These are phyloP conservation scores for Metschnikowia peoriensis DNA, from an alignment of 805 yeast genomes.

Conservation along the genomic window DNA sequence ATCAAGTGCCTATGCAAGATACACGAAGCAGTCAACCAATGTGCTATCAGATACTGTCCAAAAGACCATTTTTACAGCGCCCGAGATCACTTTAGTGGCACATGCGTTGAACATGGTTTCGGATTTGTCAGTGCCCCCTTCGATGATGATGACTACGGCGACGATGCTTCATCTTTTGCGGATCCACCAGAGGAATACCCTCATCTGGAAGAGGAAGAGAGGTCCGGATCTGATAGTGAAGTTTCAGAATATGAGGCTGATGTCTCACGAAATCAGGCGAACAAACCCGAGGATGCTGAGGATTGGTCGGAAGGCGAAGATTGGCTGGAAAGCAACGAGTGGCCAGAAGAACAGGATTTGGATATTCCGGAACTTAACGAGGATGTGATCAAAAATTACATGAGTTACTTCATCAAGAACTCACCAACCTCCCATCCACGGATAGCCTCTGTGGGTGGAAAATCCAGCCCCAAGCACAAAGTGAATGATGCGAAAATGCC, in stretches of 20 bases:
- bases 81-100: conserved; percentile 49
- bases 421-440: conserved; percentile 2
- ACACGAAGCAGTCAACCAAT: conserved; percentile 39
- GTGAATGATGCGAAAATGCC: background rate
- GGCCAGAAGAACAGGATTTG: conserved; percentile 3
- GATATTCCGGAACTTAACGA: conserved; percentile 6
- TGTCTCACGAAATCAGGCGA: background rate
- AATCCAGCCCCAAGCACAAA: background rate
- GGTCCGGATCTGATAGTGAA: background rate
- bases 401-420: conserved; percentile 12
- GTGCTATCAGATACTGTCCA: conserved; percentile 47
- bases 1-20: conserved; percentile 40
- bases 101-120: conserved; percentile 40
- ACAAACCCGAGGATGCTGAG: background rate
- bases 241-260: conserved; percentile 2
- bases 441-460: background rate
- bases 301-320: conserved; percentile 4
- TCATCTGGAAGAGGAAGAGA: conserved; percentile 2
- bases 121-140: background rate
- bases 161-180: background rate
- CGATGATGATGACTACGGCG: background rate
- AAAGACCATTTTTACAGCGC: conserved; percentile 41
- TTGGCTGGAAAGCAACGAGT: conserved; percentile 4
- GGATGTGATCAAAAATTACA: conserved; percentile 11
- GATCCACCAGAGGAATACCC: background rate